These are phyloP conservation scores for Globisporangium viniferum DNA, from an alignment of 352 stramenopile species.

Conservation along the genomic window DNA sequence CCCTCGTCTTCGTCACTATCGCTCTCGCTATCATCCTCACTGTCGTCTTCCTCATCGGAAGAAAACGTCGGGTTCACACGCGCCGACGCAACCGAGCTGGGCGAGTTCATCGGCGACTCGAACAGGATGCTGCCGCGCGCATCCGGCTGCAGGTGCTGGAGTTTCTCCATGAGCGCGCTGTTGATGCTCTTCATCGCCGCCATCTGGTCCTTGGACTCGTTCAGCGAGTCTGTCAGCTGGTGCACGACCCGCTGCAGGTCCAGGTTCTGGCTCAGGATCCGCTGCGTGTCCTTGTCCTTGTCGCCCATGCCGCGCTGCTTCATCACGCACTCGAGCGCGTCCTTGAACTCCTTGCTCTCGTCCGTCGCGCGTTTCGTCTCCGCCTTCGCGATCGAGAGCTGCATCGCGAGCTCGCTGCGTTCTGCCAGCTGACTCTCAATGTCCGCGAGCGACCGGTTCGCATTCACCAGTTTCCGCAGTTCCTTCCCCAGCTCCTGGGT, in stretches of 20 bases:
- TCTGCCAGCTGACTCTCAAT: slow-evolving; percentile 58
- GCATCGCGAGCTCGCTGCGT: slow-evolving; percentile 42
- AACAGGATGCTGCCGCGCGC: slow-evolving; percentile 44
- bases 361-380: slow-evolving; percentile 50
- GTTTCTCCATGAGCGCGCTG: slow-evolving; percentile 55
- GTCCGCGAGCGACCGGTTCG: slow-evolving; percentile 48
- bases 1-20: slow-evolving; percentile 1
- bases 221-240: slow-evolving; percentile 68
- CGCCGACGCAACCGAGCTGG: slow-evolving; percentile 31
- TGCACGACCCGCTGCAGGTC: slow-evolving; percentile 73
- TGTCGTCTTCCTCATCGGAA: slow-evolving; percentile 53
- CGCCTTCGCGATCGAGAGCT: slow-evolving; percentile 52
- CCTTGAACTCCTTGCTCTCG: slow-evolving; percentile 61
- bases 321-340: slow-evolving; percentile 41
- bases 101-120: slow-evolving; percentile 35
- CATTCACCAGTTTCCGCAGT: slow-evolving; percentile 49
- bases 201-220: slow-evolving; percentile 68
- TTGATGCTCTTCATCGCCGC: slow-evolving; percentile 77
- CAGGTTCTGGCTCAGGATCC: slow-evolving; percentile 56
- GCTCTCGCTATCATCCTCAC: slow-evolving; percentile 35
- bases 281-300: slow-evolving; percentile 66
- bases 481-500: slow-evolving; percentile 52
- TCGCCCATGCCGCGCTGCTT: slow-evolving; percentile 50
- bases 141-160: slow-evolving; percentile 55
- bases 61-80: slow-evolving; percentile 41